Evolutionary conservation across 306 rosid species (phyloP).

Genomic region (Rubus parviflorus): DNA sequence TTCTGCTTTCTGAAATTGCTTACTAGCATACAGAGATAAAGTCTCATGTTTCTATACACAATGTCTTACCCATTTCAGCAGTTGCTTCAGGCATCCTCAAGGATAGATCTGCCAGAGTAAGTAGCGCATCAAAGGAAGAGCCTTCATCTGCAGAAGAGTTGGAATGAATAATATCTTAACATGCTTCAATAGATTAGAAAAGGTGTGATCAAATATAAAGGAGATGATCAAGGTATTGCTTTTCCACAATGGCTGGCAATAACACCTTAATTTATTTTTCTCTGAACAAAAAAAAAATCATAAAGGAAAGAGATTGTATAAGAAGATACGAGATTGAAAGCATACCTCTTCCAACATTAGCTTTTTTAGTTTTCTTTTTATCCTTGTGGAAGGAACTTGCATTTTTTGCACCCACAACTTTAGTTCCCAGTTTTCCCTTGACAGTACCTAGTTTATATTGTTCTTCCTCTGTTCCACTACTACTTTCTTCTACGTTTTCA

Average conservation of each 20-base stretch:
- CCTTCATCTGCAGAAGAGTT: constrained; percentile 59
- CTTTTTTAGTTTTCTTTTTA: constrained; percentile 61
- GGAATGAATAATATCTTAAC: constrained; percentile 15
- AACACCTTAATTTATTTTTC: not conserved
- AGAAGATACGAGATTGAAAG: constrained; percentile 7
- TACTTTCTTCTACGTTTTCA: constrained; percentile 71
- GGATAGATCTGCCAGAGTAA: constrained; percentile 86
- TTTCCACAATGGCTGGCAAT: not conserved
- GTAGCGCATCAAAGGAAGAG: constrained; percentile 80
- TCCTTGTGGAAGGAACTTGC: constrained; percentile 55
- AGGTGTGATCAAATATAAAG: not conserved
- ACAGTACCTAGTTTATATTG: constrained; percentile 40
- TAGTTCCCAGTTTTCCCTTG: constrained; percentile 51
- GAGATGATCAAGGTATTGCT: not conserved
- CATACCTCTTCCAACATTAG: constrained; percentile 57
- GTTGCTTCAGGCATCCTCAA: constrained; percentile 79
- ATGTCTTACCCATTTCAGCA: constrained; percentile 57
- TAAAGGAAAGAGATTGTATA: not conserved
- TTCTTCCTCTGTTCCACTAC: constrained; percentile 77
- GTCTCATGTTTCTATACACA: constrained; percentile 8
- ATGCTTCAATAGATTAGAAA: constrained; percentile 19
- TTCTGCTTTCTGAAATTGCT: not conserved
- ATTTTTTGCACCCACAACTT: constrained; percentile 43
- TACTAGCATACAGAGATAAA: constrained; percentile 10
- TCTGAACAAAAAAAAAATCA: not conserved